Base-by-base conservation (phyloP, 2,329 filamentous ascomycete species). In the Microdochium trichocladiopsis region DNA sequence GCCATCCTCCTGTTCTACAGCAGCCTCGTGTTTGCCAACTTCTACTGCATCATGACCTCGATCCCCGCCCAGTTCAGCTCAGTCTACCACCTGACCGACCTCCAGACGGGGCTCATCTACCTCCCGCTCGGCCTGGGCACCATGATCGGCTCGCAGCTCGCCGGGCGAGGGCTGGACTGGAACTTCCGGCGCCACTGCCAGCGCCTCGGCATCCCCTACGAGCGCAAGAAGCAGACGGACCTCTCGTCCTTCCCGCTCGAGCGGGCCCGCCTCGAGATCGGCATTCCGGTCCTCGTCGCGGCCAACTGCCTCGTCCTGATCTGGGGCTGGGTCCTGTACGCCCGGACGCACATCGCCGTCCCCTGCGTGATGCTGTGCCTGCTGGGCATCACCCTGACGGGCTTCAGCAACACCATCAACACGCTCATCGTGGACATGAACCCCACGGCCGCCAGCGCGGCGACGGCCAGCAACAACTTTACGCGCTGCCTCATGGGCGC, bases 131-230 rank as follows among this genome's bases (percentile, higher is more conserved):
- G 66, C 2, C 60, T 59, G 14, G 71, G 70, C 4, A 68, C 67
- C 47, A 61, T 69, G 16, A 41, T 69, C 2, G 61, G 69, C 2
- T 67, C 66, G 1, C 52, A 65, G 23, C 55, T 61, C 14, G 64
- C 67, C 18, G 78, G 82, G 4, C 69, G 69, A 25, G 51, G 83
- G 3, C 69, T 84, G 4, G 83, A 87, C 61, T 77, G 75, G 69
- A 85, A 83, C 58, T 87, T 82, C 61, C 69, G 74, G 0, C 75
- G 81, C 4, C 71, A 80, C 50, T 80, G 81, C 21, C 63, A 64
- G 12, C 67, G 66, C 2, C 66, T 75, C 2, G 74, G 75, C 11
- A 66, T 84, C 16, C 62, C 70, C 0, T 72, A 82, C 54, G 71
- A 71, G 33, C 72, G 69, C 52, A 76, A 69, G 50, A 73, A 74